Conservation (phyloP, 208 protist genomes). For the Histomonas meleagridis region DNA sequence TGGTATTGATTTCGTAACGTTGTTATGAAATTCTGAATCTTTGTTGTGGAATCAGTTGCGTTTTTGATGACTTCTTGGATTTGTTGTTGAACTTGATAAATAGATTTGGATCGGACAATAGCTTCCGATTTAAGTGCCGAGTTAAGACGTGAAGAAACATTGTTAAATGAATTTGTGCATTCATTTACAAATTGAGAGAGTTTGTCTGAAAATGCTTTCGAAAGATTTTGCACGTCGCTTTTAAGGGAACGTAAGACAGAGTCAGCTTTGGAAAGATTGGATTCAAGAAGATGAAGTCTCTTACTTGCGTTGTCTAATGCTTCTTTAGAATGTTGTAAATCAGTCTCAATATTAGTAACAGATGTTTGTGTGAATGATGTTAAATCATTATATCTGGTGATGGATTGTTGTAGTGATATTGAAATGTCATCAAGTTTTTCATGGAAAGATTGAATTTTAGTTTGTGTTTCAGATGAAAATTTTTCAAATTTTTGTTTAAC, state of each 20-base stretch:
- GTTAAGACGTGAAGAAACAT: not conserved
- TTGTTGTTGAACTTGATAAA: not conserved
- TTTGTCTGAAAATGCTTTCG: not conserved
- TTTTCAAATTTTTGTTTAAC: conserved; percentile 34
- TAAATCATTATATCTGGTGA: not conserved
- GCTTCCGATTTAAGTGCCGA: not conserved
- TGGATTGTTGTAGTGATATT: not conserved
- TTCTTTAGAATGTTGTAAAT: not conserved
- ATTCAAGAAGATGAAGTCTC: not conserved
- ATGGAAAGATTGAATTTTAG: conserved; percentile 20
- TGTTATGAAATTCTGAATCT: not conserved
- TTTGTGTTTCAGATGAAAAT: conserved; percentile 12
- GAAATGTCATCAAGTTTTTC: conserved; percentile 16
- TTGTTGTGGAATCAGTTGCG: not conserved
- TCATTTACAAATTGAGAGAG: not conserved
- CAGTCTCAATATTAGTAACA: not conserved
- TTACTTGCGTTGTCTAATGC: not conserved
- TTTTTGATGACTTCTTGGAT: not conserved
- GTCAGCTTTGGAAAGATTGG: not conserved
- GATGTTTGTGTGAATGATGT: not conserved
- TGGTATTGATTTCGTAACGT: conserved; percentile 25
- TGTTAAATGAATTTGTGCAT: not conserved
- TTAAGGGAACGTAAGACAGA: not conserved
- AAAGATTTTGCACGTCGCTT: not conserved
- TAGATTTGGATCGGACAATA: not conserved